Evolutionary conservation across 768 basidiomycete genomes (phyloP), one percentile per base, ranked within the genome.

Genomic region (Suillus luteus): DNA sequence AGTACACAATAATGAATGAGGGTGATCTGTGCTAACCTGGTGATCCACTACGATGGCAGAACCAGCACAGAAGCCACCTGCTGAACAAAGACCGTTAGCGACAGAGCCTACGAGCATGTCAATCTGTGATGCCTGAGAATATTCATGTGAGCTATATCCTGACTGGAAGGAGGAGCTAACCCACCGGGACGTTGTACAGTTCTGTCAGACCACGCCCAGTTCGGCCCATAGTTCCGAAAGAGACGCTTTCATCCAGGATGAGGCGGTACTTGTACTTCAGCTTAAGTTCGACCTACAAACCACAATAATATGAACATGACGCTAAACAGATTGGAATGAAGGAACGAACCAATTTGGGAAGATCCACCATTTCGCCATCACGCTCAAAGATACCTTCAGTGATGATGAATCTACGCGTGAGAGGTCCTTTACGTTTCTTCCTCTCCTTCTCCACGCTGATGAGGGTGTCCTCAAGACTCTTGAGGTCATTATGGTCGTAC

Each of bases 371-470:
- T 63, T 85, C 86, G 12, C 96, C 97, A 69, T 98, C 95, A 71
- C 89, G 91, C 76, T 98, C 95, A 71, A 97, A 99, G 52, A 99
- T 90, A 46, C 97, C 97, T 72, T 99, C 97, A 0, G 96, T 95
- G 59, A 99, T 86, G 72, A 99, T 99, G 75, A 99, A 99, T 35
- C 93, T 83, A 64, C 96, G 83, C 1, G 95, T 97, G 70, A 98
- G 79, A 1, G 91, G 92, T 1, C 82, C 82, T 54, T 86, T 85
- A 61, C 92, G 88, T 78, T 94, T 93, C 77, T 90, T 90, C 65
- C 91, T 81, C 69, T 99, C 96, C 80, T 93, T 96, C 69, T 92
- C 93, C 3, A 96, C 83, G 62, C 81, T 80, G 65, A 92, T 81
- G 61, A 99, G 80, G 9, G 95, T 91, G 19, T 93, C 89, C 77